A percentile compares a stretch with the other conserved stretches of the same genome.
Evolutionary conservation across 2,329 filamentous ascomycete species (phyloP).

Genomic region (Colletotrichum trifolii): DNA sequence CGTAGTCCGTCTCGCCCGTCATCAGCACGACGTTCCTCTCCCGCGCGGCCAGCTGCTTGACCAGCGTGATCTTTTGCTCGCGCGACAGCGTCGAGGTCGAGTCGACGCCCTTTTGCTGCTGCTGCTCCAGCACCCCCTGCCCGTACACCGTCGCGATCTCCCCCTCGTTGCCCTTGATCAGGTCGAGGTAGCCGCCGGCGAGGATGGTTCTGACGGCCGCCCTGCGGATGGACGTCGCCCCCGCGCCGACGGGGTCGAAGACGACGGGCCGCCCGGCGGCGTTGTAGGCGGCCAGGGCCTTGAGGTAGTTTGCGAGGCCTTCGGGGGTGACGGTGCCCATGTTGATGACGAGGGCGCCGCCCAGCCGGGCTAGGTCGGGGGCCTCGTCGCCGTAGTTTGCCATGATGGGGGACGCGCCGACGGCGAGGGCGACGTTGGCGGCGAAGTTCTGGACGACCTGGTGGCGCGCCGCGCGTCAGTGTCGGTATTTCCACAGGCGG

Average conservation of each 20-base stretch:
- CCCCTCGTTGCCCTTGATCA: slow-evolving; percentile 94
- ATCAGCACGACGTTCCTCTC: slow-evolving; percentile 81
- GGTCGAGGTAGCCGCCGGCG: slow-evolving; percentile 78
- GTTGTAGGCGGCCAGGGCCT: slow-evolving; percentile 86
- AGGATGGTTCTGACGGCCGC: slow-evolving; percentile 78
- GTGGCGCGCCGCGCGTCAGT: background rate
- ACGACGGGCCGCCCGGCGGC: slow-evolving; percentile 78
- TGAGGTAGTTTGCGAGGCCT: slow-evolving; percentile 75
- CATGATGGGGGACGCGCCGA: slow-evolving; percentile 95
- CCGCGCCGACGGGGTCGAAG: slow-evolving; percentile 83
- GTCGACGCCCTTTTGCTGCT: slow-evolving; percentile 87
- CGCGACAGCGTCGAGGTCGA: slow-evolving; percentile 65
- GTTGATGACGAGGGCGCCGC: slow-evolving; percentile 87
- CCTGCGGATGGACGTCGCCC: slow-evolving; percentile 64
- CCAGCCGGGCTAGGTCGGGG: slow-evolving; percentile 78
- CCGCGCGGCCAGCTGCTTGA: slow-evolving; percentile 72
- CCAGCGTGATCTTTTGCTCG: slow-evolving; percentile 67
- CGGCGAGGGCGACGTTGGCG: slow-evolving; percentile 86
- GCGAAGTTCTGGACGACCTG: slow-evolving; percentile 91
- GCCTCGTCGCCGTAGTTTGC: slow-evolving; percentile 88
- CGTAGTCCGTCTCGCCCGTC: slow-evolving; percentile 81
- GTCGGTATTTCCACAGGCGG: background rate
- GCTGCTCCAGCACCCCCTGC: slow-evolving; percentile 59
- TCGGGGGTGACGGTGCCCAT: slow-evolving; percentile 92
- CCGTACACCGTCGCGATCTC: slow-evolving; percentile 83